Evolutionary conservation across 2,329 filamentous ascomycete genomes (phyloP).

Genomic region (Magnaporthales sp.): DNA sequence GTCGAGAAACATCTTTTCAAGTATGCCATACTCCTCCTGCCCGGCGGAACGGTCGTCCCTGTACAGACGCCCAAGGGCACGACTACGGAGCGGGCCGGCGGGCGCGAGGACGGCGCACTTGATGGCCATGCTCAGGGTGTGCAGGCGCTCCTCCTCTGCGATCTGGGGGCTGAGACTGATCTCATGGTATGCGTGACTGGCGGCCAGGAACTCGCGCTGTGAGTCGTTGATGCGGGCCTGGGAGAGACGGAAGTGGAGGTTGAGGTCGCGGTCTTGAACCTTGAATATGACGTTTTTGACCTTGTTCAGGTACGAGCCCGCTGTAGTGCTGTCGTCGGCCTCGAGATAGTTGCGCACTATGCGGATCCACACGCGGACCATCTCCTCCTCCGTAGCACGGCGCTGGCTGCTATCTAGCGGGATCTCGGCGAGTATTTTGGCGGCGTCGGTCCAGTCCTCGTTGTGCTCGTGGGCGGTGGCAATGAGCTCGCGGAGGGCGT

Average conservation of each 20-base stretch:
- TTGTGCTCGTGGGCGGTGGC: constrained; percentile 75
- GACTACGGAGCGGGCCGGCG: constrained; percentile 75
- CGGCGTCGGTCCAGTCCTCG: constrained; percentile 73
- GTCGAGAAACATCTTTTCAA: constrained; percentile 97
- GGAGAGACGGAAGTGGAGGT: constrained; percentile 80
- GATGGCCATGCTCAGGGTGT: constrained; percentile 78
- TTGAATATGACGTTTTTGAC: constrained; percentile 86
- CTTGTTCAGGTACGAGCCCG: constrained; percentile 85
- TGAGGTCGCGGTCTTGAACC: constrained; percentile 63
- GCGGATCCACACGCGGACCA: constrained; percentile 80
- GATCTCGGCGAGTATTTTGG: constrained; percentile 71
- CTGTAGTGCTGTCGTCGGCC: constrained; percentile 79
- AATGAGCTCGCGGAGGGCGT: constrained; percentile 68
- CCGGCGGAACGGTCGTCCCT: constrained; percentile 79
- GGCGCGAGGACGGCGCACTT: constrained; percentile 89
- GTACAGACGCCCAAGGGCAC: constrained; percentile 75
- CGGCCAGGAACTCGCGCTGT: constrained; percentile 80
- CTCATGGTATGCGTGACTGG: constrained; percentile 79
- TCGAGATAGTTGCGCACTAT: constrained; percentile 93
- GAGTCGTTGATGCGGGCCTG: constrained; percentile 92
- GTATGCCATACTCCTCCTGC: constrained; percentile 73
- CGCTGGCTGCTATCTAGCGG: constrained; percentile 85
- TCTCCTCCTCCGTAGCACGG: constrained; percentile 71
- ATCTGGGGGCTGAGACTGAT: constrained; percentile 71
- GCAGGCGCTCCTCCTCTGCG: constrained; percentile 78